Percentiles rank a stretch among this genome's conserved stretches.
Conservation (phyloP, 345 rosid species). For the Raphanus raphanistrum region DNA sequence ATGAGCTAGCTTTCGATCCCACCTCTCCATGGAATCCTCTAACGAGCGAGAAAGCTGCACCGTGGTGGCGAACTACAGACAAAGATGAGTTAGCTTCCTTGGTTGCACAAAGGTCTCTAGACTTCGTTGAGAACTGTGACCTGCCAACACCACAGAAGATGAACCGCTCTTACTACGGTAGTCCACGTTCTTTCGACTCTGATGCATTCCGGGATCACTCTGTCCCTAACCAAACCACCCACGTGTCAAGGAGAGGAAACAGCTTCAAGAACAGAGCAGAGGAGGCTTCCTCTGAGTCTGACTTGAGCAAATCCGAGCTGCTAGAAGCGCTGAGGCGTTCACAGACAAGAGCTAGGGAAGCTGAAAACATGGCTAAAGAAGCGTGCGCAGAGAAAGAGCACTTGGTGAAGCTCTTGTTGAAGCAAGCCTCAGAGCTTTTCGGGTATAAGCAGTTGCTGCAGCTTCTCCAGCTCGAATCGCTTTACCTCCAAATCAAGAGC, state of each 20-base stretch:
- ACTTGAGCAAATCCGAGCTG: conserved; percentile 65
- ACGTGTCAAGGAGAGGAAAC: conserved; percentile 30
- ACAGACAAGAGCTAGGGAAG: conserved; percentile 97
- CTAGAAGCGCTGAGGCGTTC: conserved; percentile 89
- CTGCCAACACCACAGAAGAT: conserved; percentile 79
- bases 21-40: conserved; percentile 62
- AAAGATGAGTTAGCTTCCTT: conserved; percentile 80
- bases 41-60: conserved; percentile 55
- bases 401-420: conserved; percentile 71
- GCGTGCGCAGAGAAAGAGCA: conserved; percentile 83
- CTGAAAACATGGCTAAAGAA: conserved; percentile 84
- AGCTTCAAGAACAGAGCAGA: conserved; percentile 23
- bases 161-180: conserved; percentile 42
- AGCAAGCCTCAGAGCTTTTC: conserved; percentile 92
- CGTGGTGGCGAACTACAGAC: conserved; percentile 88
- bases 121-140: conserved; percentile 76
- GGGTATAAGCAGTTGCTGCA: conserved; percentile 94
- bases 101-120: conserved; percentile 79
- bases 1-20: conserved; percentile 46
- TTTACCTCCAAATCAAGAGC: conserved; percentile 63
- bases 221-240: conserved; percentile 38
- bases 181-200: conserved; percentile 37
- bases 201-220: conserved; percentile 38
- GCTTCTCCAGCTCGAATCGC: conserved; percentile 73
- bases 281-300: conserved; percentile 46